Percentiles rank a stretch among this genome's conserved stretches.
Evolutionary conservation across 164 flowering plant genomes (phyloP).

Genomic region (Umbilicus rupestris): DNA sequence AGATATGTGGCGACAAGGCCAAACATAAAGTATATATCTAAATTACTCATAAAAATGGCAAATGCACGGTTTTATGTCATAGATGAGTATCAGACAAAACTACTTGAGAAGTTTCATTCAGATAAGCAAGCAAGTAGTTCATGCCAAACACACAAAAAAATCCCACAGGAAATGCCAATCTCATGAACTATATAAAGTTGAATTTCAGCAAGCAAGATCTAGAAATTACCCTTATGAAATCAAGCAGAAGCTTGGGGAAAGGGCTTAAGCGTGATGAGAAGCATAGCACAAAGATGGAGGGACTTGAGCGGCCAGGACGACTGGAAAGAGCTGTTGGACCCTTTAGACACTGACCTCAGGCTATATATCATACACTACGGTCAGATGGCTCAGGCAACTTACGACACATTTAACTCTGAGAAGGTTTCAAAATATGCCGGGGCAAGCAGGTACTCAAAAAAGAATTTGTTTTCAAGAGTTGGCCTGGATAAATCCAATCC

Average conservation of each 20-base stretch:
- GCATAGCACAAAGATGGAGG: slow-evolving; percentile 32
- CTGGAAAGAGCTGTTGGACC: slow-evolving; percentile 39
- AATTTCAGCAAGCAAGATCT: too few species aligned
- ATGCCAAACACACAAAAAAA: background rate
- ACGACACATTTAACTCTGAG: slow-evolving; percentile 36
- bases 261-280: background rate
- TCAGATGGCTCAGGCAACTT: slow-evolving; percentile 44
- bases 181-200: background rate
- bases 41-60: too few species aligned
- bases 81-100: background rate
- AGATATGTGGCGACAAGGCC: too few species aligned
- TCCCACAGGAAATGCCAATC: background rate
- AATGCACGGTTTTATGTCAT: too few species aligned
- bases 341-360: slow-evolving; percentile 42
- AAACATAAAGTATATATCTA: too few species aligned
- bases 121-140: background rate
- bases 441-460: slow-evolving; percentile 23
- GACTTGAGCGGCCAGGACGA: slow-evolving; percentile 29
- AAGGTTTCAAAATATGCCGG: slow-evolving; percentile 36
- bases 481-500: slow-evolving; percentile 24
- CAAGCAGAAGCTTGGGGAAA: background rate
- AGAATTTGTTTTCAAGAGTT: slow-evolving; percentile 26
- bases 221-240: too few species aligned
- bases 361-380: slow-evolving; percentile 42
- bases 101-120: background rate